These are phyloP conservation scores for Leishmania guyanensis DNA, from an alignment of 208 protist species.

Conservation along the genomic window DNA sequence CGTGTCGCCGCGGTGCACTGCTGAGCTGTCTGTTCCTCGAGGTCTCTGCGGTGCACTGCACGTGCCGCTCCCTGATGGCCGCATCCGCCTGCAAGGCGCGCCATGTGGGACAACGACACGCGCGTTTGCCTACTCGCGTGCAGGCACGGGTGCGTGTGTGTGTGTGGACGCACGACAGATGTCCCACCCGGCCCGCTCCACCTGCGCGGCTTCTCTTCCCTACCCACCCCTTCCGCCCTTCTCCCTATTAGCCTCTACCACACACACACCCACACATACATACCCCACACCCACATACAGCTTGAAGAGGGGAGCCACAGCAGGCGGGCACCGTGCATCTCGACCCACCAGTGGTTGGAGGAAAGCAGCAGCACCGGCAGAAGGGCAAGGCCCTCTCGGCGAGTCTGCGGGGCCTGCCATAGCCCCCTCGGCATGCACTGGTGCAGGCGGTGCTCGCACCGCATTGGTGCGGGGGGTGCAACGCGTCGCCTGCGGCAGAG, in stretches of 20 bases:
- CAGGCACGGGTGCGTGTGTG: background rate
- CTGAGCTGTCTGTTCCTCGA: too few species aligned
- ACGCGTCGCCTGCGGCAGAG: background rate
- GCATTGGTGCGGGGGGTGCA: background rate
- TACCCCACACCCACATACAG: background rate
- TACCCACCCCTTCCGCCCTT: background rate
- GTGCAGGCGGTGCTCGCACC: background rate
- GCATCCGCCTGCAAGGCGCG: too few species aligned
- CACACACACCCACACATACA: too few species aligned
- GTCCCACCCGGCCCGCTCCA: background rate
- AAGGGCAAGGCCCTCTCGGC: background rate
- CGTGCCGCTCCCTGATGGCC: too few species aligned
- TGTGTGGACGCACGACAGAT: background rate
- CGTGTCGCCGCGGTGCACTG: too few species aligned
- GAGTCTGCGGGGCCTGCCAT: background rate
- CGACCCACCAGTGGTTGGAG: background rate
- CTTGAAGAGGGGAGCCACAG: background rate
- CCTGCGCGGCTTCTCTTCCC: background rate
- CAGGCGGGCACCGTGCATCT: background rate
- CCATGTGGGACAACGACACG: background rate
- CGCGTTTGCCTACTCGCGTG: background rate
- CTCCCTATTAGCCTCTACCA: background rate
- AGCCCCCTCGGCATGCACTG: background rate
- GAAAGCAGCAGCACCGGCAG: background rate
- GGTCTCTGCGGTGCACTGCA: too few species aligned